Evolutionary conservation across 768 basidiomycete genomes (phyloP).

Genomic region (Rhizopogon vinicolor): DNA sequence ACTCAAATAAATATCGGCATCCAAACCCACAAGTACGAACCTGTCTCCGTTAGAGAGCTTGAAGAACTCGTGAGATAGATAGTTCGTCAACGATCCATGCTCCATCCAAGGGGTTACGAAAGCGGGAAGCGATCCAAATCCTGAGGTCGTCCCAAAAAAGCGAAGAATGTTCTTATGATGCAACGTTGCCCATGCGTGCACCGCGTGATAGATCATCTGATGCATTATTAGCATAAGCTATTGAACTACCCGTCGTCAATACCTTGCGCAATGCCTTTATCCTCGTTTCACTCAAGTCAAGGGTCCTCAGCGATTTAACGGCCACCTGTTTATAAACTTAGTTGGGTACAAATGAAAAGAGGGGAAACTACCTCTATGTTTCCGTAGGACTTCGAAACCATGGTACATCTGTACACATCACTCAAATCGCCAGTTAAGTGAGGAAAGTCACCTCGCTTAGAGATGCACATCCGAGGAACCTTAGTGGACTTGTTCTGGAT

Average conservation of each 20-base stretch:
- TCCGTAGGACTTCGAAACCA: neutral
- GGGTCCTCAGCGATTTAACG: neutral
- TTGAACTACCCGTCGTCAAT: neutral
- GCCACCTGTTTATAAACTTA: neutral
- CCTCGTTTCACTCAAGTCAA: neutral
- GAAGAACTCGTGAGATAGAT: constrained; percentile 5
- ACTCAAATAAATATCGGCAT: neutral
- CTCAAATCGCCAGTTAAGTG: neutral
- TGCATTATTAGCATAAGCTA: neutral
- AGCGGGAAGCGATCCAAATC: constrained; percentile 18
- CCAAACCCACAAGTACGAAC: constrained; percentile 13
- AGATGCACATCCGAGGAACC: neutral
- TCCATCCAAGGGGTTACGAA: constrained; percentile 23
- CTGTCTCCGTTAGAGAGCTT: constrained; percentile 3
- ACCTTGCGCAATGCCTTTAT: neutral
- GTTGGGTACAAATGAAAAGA: neutral
- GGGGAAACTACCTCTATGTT: neutral
- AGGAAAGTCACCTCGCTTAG: neutral
- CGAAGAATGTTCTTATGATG: constrained; percentile 15
- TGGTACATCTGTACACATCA: neutral
- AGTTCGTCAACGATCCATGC: constrained; percentile 17
- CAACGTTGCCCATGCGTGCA: neutral
- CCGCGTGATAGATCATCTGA: neutral
- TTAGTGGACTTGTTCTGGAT: neutral
- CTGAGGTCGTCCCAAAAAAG: constrained; percentile 13